These are phyloP conservation scores for Pseudoscleropodium purum DNA, from an alignment of 225 moss, liverwort and hornwort genomes.

Conservation along the genomic window DNA sequence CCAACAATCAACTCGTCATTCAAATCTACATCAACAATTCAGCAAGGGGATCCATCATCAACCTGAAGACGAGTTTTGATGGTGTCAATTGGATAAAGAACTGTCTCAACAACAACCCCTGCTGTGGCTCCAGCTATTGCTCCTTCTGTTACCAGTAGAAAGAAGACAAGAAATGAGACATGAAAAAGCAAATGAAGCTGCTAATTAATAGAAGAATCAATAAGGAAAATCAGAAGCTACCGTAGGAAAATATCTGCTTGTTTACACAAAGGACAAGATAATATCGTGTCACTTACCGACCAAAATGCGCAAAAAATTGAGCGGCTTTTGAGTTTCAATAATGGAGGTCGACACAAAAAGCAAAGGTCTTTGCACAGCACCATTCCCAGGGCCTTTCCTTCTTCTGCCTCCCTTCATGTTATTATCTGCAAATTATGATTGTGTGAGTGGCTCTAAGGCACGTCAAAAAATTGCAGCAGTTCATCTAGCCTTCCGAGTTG, in stretches of 20 bases:
- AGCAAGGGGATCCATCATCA: background rate
- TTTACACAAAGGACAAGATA: background rate
- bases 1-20: background rate
- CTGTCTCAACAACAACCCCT: slow-evolving; percentile 91
- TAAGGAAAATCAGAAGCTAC: background rate
- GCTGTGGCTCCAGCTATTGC: slow-evolving; percentile 91
- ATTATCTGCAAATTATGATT: slow-evolving; percentile 8
- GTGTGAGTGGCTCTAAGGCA: background rate
- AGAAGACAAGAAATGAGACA: background rate
- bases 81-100: slow-evolving; percentile 92
- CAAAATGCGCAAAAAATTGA: slow-evolving; percentile 44
- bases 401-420: slow-evolving; percentile 19
- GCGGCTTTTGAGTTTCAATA: slow-evolving; percentile 25
- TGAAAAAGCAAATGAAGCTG: background rate
- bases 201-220: background rate
- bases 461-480: background rate
- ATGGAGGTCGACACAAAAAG: slow-evolving; percentile 35
- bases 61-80: slow-evolving; percentile 99
- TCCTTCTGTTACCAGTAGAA: slow-evolving; percentile 54
- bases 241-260: background rate
- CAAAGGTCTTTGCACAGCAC: slow-evolving; percentile 17
- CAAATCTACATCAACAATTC: background rate
- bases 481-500: background rate
- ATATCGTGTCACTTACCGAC: slow-evolving; percentile 19
- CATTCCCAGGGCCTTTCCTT: slow-evolving; percentile 15